Conservation (phyloP, 805 yeast genomes). For the Starmera amethionina region DNA sequence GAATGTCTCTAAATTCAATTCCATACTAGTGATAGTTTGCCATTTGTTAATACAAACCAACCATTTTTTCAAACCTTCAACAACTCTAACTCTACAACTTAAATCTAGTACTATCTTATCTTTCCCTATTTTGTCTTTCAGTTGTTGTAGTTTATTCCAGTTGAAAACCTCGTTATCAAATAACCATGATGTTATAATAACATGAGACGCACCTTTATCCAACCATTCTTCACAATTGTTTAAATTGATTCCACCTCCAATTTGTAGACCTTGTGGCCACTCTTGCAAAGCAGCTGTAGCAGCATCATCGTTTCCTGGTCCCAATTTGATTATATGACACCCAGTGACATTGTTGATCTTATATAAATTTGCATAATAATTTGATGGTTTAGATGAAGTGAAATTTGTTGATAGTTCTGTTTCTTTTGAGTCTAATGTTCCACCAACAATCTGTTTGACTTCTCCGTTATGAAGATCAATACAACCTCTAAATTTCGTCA, state of each 20-base stretch:
- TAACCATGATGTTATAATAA: constrained; percentile 87
- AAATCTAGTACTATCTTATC: constrained; percentile 74
- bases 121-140: constrained; percentile 53
- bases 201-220: constrained; percentile 69
- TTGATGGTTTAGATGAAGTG: constrained; percentile 64
- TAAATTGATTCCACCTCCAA: constrained; percentile 87
- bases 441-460: constrained; percentile 96
- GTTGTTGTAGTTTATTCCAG: constrained; percentile 36
- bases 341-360: constrained; percentile 48
- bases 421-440: constrained; percentile 59
- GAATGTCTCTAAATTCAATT: constrained; percentile 45
- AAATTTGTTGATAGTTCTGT: constrained; percentile 55
- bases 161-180: constrained; percentile 55
- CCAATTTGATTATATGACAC: constrained; percentile 90
- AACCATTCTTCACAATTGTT: constrained; percentile 75
- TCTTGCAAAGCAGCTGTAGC: constrained; percentile 65
- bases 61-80: constrained; percentile 38
- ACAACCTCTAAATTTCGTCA: constrained; percentile 91
- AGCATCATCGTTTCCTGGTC: constrained; percentile 73
- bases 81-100: constrained; percentile 55
- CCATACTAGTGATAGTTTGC: constrained; percentile 77
- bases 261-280: constrained; percentile 70
- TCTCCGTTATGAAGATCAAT: constrained; percentile 92
- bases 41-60: constrained; percentile 96
- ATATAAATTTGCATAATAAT: constrained; percentile 68